phyloP scores from a whole-genome alignment of 192 early-diverging fungal species.

The Coemansia reversa region DNA sequence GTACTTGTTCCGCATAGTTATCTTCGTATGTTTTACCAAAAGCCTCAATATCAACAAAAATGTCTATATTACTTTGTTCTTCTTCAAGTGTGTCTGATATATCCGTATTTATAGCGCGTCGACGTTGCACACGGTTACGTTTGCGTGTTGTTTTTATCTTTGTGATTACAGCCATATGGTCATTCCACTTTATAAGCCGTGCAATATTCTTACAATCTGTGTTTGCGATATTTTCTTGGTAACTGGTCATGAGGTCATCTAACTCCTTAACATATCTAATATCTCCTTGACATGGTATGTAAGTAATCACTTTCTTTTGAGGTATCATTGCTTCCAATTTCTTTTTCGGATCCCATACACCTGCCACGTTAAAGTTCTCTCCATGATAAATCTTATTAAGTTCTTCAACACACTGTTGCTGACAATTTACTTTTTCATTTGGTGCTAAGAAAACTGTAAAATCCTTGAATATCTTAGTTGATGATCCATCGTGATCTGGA shows the following conservation, averaged over 20 bases:
- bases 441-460: not conserved
- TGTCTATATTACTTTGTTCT: too few species aligned
- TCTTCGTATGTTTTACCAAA: not conserved
- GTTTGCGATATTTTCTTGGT: too few species aligned
- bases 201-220: not conserved
- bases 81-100: too few species aligned
- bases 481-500: not conserved
- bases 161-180: conserved; percentile 1
- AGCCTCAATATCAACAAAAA: too few species aligned
- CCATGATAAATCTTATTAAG: too few species aligned
- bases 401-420: conserved; percentile 1
- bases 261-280: too few species aligned
- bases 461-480: not conserved
- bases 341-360: too few species aligned
- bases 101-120: not conserved
- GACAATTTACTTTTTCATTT: conserved; percentile 1
- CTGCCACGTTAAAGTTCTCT: too few species aligned
- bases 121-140: not conserved
- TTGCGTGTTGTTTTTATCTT: not conserved
- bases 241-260: too few species aligned
- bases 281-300: too few species aligned
- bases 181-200: not conserved
- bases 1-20: conserved; percentile 1
- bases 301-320: too few species aligned
- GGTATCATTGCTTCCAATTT: too few species aligned